phyloP scores from a whole-genome alignment of 2,329 filamentous ascomycete species.

The Venturia nashicola region DNA sequence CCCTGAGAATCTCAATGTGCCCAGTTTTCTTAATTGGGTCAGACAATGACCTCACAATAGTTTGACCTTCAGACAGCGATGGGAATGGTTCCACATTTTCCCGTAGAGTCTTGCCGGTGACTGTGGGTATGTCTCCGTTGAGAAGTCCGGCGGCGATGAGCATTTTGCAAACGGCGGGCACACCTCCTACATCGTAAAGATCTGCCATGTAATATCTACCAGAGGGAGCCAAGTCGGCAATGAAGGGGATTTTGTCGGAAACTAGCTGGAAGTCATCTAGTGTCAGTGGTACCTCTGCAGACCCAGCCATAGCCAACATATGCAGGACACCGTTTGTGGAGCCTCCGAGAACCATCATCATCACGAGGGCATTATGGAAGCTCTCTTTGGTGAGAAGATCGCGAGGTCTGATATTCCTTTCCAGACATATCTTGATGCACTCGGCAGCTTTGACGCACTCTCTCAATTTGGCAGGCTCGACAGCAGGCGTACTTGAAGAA shows the following conservation, averaged over 20 bases:
- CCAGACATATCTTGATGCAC: constrained; percentile 68
- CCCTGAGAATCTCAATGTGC: constrained; percentile 77
- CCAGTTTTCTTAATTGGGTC: constrained; percentile 80
- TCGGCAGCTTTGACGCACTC: constrained; percentile 75
- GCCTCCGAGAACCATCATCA: constrained; percentile 86
- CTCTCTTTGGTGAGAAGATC: constrained; percentile 68
- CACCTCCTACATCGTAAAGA: constrained; percentile 73
- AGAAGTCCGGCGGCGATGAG: constrained; percentile 65
- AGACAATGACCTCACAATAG: constrained; percentile 67
- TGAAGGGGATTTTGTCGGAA: constrained; percentile 70
- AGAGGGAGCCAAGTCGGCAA: constrained; percentile 73
- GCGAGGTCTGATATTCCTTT: constrained; percentile 67
- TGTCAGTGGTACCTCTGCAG: constrained; percentile 63
- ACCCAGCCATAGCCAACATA: constrained; percentile 80
- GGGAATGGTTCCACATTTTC: constrained; percentile 72
- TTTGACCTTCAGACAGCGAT: constrained; percentile 63
- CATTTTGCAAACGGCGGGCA: constrained; percentile 74
- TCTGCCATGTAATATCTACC: constrained; percentile 84
- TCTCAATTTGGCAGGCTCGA: constrained; percentile 69
- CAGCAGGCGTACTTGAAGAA: constrained; percentile 71
- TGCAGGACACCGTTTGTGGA: constrained; percentile 84
- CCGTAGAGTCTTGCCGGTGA: constrained; percentile 73
- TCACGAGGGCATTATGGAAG: constrained; percentile 79
- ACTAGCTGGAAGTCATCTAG: constrained; percentile 75
- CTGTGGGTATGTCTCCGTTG: constrained; percentile 65